Evolutionary conservation across 805 yeast genomes (phyloP).

Genomic region (Schwanniomyces yamadae): DNA sequence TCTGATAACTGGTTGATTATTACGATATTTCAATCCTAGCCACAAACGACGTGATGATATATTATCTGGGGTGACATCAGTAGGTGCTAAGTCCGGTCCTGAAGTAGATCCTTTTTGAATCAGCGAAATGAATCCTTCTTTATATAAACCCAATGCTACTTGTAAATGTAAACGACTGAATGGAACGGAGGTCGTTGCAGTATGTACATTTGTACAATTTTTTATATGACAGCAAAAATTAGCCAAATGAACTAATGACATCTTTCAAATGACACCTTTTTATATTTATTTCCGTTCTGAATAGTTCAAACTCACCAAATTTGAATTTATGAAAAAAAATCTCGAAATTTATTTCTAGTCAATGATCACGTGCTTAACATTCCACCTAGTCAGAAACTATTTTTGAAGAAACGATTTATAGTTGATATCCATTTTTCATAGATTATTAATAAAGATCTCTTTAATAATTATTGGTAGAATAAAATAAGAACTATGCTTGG

Average conservation of each 20-base stretch:
- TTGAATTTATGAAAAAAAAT: too few species aligned
- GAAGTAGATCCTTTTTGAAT: conserved; percentile 79
- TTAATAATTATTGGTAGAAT: too few species aligned
- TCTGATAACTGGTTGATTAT: conserved; percentile 72
- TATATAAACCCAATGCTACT: conserved; percentile 79
- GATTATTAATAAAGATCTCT: too few species aligned
- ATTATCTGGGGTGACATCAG: conserved; percentile 82
- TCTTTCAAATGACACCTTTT: conserved; percentile 21
- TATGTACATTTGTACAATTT: conserved; percentile 76
- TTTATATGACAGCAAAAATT: conserved; percentile 85
- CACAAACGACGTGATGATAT: conserved; percentile 83
- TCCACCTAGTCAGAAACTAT: too few species aligned
- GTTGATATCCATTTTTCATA: too few species aligned
- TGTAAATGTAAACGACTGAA: conserved; percentile 80
- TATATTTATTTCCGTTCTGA: not conserved
- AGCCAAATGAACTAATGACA: conserved; percentile 86
- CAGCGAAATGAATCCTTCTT: conserved; percentile 84
- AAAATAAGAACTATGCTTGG: too few species aligned
- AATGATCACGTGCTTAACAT: too few species aligned
- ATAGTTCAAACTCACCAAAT: too few species aligned
- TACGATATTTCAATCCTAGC: conserved; percentile 87
- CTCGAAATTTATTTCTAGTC: too few species aligned
- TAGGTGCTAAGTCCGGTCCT: conserved; percentile 80
- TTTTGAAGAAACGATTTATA: too few species aligned
- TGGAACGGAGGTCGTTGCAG: conserved; percentile 77